Conservation (phyloP, 2,329 filamentous ascomycete species). For the Colletotrichum costaricense region DNA sequence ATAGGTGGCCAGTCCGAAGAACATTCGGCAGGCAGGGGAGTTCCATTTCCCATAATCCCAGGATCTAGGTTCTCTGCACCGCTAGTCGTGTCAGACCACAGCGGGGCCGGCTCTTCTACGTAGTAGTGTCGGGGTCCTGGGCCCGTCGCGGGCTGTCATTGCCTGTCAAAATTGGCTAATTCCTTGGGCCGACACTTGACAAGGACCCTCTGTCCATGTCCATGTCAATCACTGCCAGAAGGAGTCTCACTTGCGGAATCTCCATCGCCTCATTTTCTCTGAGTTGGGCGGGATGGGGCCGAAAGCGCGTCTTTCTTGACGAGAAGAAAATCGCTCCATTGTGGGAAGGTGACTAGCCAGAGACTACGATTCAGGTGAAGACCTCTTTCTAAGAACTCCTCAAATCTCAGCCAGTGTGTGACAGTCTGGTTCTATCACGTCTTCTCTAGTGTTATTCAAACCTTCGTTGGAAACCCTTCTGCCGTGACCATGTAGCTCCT, state of each 20-base stretch:
- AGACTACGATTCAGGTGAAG: not conserved
- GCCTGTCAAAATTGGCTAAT: conserved; percentile 15
- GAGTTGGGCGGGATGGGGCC: not conserved
- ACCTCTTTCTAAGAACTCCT: no score
- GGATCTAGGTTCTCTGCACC: not conserved
- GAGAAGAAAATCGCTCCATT: conserved; percentile 16
- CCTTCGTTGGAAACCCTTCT: no score
- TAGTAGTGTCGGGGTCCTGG: conserved; percentile 9
- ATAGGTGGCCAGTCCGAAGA: not conserved
- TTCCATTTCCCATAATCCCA: not conserved
- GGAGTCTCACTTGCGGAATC: conserved; percentile 7
- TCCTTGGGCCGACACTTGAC: not conserved
- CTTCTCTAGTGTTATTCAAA: no score
- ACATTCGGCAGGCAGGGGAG: not conserved
- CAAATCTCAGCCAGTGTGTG: no score
- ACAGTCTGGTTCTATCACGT: no score
- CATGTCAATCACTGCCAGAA: conserved; percentile 18
- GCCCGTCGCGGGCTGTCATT: conserved; percentile 3
- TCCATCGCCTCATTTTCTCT: conserved; percentile 1
- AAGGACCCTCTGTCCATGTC: conserved; percentile 1
- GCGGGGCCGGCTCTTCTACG: not conserved
- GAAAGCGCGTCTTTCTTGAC: not conserved
- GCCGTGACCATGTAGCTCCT: no score
- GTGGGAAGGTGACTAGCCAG: not conserved
- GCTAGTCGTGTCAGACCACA: conserved; percentile 5